These are phyloP conservation scores for Dicorynia guianensis DNA, from an alignment of 306 rosid genomes.

Conservation along the genomic window DNA sequence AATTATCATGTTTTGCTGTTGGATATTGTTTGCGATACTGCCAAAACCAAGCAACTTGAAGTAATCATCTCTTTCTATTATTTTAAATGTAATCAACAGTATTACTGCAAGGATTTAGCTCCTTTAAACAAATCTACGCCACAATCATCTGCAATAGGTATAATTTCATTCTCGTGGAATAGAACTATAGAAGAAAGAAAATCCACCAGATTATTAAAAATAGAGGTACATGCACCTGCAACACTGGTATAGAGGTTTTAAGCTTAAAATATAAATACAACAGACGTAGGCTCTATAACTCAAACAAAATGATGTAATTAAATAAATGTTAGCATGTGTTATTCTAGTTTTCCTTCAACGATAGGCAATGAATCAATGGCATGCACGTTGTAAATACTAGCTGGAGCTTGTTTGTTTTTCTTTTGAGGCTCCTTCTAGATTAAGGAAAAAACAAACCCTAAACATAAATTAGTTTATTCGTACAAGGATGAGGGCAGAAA, in stretches of 20 bases:
- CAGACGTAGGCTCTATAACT: too few relatives aligned
- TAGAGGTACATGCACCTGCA: background rate
- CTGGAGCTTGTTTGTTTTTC: slow-evolving; percentile 7
- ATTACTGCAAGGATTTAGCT: too few relatives aligned
- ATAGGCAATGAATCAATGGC: background rate
- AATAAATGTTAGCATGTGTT: background rate
- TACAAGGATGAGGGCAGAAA: slow-evolving; percentile 31
- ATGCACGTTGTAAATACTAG: background rate
- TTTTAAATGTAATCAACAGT: too few relatives aligned
- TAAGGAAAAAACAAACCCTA: background rate
- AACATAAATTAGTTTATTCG: slow-evolving; percentile 12
- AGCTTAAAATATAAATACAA: background rate
- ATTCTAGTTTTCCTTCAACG: background rate
- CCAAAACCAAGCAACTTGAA: too few relatives aligned
- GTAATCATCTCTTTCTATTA: too few relatives aligned
- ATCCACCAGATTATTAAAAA: background rate
- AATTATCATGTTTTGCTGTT: background rate
- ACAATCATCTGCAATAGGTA: background rate
- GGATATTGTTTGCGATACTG: too few relatives aligned
- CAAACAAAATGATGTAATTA: background rate
- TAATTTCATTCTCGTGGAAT: slow-evolving; percentile 13
- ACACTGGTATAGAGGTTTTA: background rate
- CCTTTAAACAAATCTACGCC: too few relatives aligned
- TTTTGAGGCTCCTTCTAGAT: slow-evolving; percentile 2
- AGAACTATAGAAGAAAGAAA: slow-evolving; percentile 14